These are phyloP conservation scores for Fusarium longipes DNA, from an alignment of 2,329 filamentous ascomycete species.

Conservation along the genomic window DNA sequence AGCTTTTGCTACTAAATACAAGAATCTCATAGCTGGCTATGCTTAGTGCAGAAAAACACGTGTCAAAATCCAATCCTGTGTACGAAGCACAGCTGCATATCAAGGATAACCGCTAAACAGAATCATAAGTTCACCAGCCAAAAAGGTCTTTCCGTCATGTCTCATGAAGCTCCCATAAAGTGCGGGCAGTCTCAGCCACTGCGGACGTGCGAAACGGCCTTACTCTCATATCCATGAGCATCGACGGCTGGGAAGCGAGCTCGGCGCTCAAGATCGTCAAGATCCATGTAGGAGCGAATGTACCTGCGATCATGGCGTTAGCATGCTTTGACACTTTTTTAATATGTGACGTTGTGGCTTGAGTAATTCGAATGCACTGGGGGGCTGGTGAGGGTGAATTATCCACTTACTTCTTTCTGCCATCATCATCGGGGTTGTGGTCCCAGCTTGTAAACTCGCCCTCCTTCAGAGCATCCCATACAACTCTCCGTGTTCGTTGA, in stretches of 20 bases:
- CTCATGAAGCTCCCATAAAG: constrained; percentile 9
- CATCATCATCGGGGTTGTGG: constrained; percentile 79
- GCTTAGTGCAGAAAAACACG: constrained; percentile 21
- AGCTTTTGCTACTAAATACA: constrained; percentile 7
- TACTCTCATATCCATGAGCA: constrained; percentile 62
- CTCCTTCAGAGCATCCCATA: constrained; percentile 81
- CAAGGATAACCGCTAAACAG: constrained; percentile 27
- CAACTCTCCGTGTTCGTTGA: constrained; percentile 81
- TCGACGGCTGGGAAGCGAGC: constrained; percentile 78
- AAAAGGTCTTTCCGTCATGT: constrained; percentile 2
- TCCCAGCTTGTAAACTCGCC: constrained; percentile 88
- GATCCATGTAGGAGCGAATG: constrained; percentile 83
- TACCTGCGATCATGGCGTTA: constrained; percentile 66
- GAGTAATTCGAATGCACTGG: constrained; percentile 18
- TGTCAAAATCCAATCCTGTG: constrained; percentile 20
- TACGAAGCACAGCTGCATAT: constrained; percentile 16
- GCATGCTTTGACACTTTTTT: constrained; percentile 43
- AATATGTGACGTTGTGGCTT: constrained; percentile 45
- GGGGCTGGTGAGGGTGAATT: not conserved
- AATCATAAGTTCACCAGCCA: not conserved
- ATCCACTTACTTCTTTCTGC: constrained; percentile 68
- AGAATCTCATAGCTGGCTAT: constrained; percentile 35
- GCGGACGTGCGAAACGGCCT: constrained; percentile 53
- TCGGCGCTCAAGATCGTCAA: constrained; percentile 82
- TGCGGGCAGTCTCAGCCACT: constrained; percentile 8